Percentiles rank a stretch among this genome's conserved stretches.
Conservation (phyloP, 1,284 basidiomycete genomes). For the Puccinia horiana region DNA sequence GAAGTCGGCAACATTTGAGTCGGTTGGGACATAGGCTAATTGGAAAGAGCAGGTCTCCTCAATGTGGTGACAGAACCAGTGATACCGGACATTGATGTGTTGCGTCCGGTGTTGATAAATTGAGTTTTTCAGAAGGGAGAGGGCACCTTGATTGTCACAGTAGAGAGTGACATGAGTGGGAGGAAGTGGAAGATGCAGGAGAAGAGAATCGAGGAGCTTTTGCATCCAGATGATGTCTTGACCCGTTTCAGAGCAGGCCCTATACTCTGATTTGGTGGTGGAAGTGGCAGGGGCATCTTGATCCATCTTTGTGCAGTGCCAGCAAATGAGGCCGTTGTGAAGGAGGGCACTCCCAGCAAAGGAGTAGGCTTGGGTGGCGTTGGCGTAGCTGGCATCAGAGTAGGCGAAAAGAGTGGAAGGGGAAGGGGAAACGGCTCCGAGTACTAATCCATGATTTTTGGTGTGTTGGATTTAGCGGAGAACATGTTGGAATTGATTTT, state of each 20-base stretch:
- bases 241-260: slow-evolving; percentile 2
- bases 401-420: not conserved
- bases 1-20: not conserved
- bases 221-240: not conserved
- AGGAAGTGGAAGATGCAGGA: not conserved
- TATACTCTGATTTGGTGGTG: not conserved
- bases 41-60: not conserved
- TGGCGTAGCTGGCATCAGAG: not conserved
- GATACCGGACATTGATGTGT: slow-evolving; percentile 6
- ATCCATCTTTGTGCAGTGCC: not conserved
- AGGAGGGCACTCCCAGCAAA: not conserved
- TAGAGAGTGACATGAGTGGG: not conserved
- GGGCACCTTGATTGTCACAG: slow-evolving; percentile 12
- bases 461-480: not conserved
- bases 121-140: not conserved
- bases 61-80: not conserved
- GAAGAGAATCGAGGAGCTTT: not conserved
- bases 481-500: slow-evolving; percentile 18
- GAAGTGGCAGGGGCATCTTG: not conserved
- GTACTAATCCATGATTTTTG: not conserved
- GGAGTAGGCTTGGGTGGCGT: too few relatives aligned
- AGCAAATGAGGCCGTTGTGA: not conserved
- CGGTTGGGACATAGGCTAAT: not conserved
- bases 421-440: not conserved
- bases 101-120: not conserved